These are phyloP conservation scores for Ophiostoma ips DNA, from an alignment of 2,329 filamentous ascomycete genomes.

Conservation along the genomic window DNA sequence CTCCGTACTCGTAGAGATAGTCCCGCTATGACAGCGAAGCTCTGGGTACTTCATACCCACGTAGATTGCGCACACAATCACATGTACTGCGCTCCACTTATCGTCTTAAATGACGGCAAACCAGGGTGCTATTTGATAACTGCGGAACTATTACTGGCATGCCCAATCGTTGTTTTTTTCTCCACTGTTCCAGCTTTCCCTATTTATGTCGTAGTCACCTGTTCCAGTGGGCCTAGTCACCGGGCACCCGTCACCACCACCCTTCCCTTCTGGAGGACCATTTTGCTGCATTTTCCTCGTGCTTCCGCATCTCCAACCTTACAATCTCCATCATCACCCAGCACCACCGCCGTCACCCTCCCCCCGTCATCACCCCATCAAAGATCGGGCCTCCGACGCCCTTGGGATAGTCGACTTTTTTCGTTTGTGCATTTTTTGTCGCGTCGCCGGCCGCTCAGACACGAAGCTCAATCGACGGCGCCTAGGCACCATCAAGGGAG, in stretches of 20 bases:
- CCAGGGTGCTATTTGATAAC: too few species aligned
- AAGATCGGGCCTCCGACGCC: background rate
- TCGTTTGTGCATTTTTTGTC: background rate
- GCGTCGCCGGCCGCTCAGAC: background rate
- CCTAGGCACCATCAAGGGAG: background rate
- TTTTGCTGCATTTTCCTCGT: constrained; percentile 1
- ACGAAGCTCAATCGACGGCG: background rate
- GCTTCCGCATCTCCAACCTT: background rate
- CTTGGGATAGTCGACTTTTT: background rate
- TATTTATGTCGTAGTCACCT: background rate
- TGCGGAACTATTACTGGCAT: constrained; percentile 1
- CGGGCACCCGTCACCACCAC: constrained; percentile 1
- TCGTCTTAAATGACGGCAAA: too few species aligned
- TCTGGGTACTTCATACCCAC: too few species aligned
- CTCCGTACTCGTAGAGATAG: too few species aligned
- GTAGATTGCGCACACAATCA: too few species aligned
- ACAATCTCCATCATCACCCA: background rate
- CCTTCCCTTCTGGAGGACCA: background rate
- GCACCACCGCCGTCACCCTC: background rate
- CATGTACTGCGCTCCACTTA: too few species aligned
- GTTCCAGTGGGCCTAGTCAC: background rate
- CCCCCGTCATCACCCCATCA: background rate
- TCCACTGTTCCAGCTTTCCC: background rate
- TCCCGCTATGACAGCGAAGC: too few species aligned
- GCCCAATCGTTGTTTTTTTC: background rate